Percentiles rank a stretch among this genome's conserved stretches.
phyloP scores from a whole-genome alignment of 805 yeast genomes.

The Kodamaea fukazawae region DNA sequence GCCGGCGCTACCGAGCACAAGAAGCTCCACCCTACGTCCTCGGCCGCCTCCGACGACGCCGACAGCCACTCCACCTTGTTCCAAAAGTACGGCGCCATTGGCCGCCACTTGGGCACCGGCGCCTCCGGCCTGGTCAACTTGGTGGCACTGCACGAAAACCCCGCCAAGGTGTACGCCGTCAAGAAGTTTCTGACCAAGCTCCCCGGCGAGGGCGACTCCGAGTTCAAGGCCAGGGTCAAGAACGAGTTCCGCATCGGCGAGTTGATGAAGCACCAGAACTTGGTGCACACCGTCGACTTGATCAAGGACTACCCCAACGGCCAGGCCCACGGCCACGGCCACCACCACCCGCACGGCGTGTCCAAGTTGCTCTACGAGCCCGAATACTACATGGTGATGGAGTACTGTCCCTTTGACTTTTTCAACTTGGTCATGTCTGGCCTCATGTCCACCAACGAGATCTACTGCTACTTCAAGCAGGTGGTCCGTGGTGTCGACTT shows the following conservation, averaged over 20 bases:
- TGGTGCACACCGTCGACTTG: constrained; percentile 78
- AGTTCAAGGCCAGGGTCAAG: constrained; percentile 74
- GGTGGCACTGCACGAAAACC: constrained; percentile 59
- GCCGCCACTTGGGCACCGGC: constrained; percentile 80
- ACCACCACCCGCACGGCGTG: constrained; percentile 20
- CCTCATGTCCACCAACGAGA: constrained; percentile 65
- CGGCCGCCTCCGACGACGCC: constrained; percentile 10
- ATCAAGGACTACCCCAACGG: constrained; percentile 48
- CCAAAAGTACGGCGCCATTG: constrained; percentile 66
- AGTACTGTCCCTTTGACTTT: constrained; percentile 87
- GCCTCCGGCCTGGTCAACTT: constrained; percentile 93
- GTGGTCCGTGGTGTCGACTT: constrained; percentile 71
- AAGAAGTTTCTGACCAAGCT: constrained; percentile 76
- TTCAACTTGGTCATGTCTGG: constrained; percentile 93
- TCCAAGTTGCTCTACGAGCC: constrained; percentile 18
- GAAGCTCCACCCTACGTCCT: constrained; percentile 1
- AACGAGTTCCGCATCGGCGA: constrained; percentile 84
- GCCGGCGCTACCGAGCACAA: constrained; percentile 9
- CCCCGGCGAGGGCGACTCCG: constrained; percentile 59
- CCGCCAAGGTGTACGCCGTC: constrained; percentile 66
- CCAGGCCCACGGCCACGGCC: constrained; percentile 3
- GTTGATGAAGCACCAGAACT: constrained; percentile 66
- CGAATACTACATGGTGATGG: constrained; percentile 77
- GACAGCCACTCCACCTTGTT: constrained; percentile 22
- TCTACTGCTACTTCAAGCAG: constrained; percentile 80